A percentile compares a stretch with the other conserved stretches of the same genome.
Conservation (phyloP, 208 protist genomes). For the Trypanosomatidae sp. region DNA sequence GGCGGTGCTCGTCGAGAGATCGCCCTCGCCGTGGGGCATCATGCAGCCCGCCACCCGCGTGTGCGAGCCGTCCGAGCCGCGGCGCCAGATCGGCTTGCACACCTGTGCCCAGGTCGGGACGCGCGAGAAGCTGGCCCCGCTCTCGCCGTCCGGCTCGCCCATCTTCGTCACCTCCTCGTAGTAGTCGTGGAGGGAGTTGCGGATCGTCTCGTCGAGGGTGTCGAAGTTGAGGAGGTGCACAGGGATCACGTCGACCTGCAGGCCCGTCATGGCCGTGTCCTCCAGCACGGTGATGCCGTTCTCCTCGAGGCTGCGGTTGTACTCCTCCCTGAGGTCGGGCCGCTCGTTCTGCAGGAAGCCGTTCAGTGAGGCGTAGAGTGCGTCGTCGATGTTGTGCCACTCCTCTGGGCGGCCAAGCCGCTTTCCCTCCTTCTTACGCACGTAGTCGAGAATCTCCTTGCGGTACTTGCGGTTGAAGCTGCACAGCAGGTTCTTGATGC, state of each 20-base stretch:
- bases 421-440: conserved; percentile 32
- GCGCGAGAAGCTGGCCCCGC: conserved; percentile 1
- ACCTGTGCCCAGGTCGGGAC: conserved; percentile 28
- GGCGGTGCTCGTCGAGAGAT: too few relatives aligned
- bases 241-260: conserved; percentile 86
- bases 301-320: conserved; percentile 54
- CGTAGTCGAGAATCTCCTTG: conserved; percentile 61
- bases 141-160: conserved; percentile 6
- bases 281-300: conserved; percentile 75
- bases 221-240: conserved; percentile 65
- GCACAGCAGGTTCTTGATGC: conserved; percentile 87
- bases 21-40: conserved; percentile 6
- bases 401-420: conserved; percentile 37
- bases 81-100: conserved; percentile 33
- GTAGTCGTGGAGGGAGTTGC: conserved; percentile 18
- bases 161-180: conserved; percentile 11
- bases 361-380: conserved; percentile 70
- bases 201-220: conserved; percentile 63
- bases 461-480: conserved; percentile 78
- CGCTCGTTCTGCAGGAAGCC: conserved; percentile 59
- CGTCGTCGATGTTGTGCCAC: conserved; percentile 79
- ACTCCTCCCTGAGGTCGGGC: conserved; percentile 73
- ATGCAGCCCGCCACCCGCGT: conserved; percentile 12
- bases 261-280: conserved; percentile 85
- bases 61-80: background rate